These are phyloP conservation scores for Simplicillium sp. DNA, from an alignment of 2,329 filamentous ascomycete species.

Conservation along the genomic window DNA sequence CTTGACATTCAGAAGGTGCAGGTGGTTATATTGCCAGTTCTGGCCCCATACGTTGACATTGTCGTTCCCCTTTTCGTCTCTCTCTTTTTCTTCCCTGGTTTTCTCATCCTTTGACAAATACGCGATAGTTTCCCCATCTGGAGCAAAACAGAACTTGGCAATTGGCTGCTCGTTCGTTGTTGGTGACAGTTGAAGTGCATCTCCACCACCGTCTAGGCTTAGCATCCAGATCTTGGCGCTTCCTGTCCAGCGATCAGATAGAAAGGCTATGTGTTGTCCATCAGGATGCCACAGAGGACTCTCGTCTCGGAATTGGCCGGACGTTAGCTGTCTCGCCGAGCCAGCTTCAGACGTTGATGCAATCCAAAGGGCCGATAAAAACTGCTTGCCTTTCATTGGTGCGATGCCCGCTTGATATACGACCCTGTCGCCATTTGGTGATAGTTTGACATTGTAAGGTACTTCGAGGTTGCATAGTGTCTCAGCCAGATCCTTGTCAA, in stretches of 20 bases:
- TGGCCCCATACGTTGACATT: conserved; percentile 22
- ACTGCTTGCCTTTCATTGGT: conserved; percentile 2
- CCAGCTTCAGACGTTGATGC: conserved; percentile 1
- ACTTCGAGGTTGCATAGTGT: conserved; percentile 3
- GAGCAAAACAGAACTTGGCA: conserved; percentile 7
- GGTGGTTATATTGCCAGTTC: conserved; percentile 19
- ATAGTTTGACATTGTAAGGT: conserved; percentile 2
- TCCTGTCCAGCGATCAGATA: conserved; percentile 20
- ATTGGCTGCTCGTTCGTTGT: conserved; percentile 9
- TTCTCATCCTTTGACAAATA: conserved; percentile 12
- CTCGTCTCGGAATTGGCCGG: conserved; percentile 1
- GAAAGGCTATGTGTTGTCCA: conserved; percentile 21
- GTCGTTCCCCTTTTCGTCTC: conserved; percentile 19
- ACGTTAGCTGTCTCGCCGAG: conserved; percentile 4
- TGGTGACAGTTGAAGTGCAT: conserved; percentile 8
- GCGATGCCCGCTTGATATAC: background rate
- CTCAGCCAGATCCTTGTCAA: conserved; percentile 4
- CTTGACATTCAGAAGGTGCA: conserved; percentile 15
- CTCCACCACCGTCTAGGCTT: conserved; percentile 11
- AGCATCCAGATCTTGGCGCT: conserved; percentile 15
- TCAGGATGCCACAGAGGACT: conserved; percentile 12
- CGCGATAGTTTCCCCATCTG: conserved; percentile 6
- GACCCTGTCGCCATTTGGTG: conserved; percentile 3
- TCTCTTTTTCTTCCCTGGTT: conserved; percentile 3
- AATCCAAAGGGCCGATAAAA: conserved; percentile 3